Conservation (phyloP, 331 rosid genomes). For the Erythrophleum ivorense region DNA sequence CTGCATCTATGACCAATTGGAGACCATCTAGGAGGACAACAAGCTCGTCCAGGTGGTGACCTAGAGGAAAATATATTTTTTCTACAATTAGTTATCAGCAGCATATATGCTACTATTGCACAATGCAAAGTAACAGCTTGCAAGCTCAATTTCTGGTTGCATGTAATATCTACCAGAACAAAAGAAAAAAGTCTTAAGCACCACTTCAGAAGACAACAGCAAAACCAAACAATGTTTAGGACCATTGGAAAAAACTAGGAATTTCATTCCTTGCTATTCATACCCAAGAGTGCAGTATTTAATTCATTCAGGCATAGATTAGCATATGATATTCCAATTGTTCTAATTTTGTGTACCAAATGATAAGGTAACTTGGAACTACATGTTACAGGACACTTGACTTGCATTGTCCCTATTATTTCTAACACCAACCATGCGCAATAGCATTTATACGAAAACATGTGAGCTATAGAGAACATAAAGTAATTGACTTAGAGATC, state of each 20-base stretch:
- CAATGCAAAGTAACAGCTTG: not conserved
- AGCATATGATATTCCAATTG: not conserved
- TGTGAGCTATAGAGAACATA: not conserved
- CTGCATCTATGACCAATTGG: conserved; percentile 77
- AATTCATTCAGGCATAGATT: not conserved
- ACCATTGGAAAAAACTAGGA: not conserved
- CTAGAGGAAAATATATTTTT: conserved; percentile 48
- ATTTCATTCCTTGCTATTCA: not conserved
- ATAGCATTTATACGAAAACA: not conserved
- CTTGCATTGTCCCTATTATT: not conserved
- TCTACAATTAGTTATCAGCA: conserved; percentile 13
- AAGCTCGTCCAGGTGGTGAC: conserved; percentile 82
- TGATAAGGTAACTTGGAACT: not conserved
- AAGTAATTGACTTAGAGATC: not conserved
- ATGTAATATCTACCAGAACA: not conserved
- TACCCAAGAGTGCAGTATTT: not conserved
- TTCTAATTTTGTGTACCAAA: no score
- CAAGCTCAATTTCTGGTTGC: not conserved
- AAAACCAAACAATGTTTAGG: not conserved
- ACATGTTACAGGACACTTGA: not conserved
- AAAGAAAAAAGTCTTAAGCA: not conserved
- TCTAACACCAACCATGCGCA: not conserved
- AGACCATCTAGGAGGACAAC: conserved; percentile 95
- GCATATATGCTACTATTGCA: not conserved
- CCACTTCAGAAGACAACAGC: not conserved